These are phyloP conservation scores for Suhomyces tanzawaensis DNA, from an alignment of 805 yeast genomes.

Conservation along the genomic window DNA sequence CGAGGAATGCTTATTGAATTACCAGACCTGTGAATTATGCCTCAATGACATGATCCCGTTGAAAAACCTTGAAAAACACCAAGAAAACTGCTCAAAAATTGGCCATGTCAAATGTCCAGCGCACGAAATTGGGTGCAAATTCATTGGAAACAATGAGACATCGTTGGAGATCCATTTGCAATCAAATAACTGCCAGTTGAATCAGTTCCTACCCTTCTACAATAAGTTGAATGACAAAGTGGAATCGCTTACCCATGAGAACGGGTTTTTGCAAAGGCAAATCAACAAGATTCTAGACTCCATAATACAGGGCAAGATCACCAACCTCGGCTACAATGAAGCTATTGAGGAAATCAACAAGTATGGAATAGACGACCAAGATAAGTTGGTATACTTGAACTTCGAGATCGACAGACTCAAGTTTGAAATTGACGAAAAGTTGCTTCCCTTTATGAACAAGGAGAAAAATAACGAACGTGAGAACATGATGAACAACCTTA, in stretches of 20 bases:
- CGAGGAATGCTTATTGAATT: constrained; percentile 39
- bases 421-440: constrained; percentile 39
- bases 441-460: constrained; percentile 32
- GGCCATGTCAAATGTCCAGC: constrained; percentile 48
- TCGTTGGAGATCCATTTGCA: constrained; percentile 35
- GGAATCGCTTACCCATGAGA: constrained; percentile 31
- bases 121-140: constrained; percentile 46
- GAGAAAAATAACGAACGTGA: constrained; percentile 22
- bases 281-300: constrained; percentile 46
- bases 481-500: constrained; percentile 26
- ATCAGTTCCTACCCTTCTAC: constrained; percentile 27
- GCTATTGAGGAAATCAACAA: constrained; percentile 45
- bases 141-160: constrained; percentile 40
- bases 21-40: constrained; percentile 42
- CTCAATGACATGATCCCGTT: constrained; percentile 40
- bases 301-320: constrained; percentile 47
- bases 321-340: constrained; percentile 48
- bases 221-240: constrained; percentile 24
- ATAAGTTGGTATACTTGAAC: constrained; percentile 29
- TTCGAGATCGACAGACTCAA: constrained; percentile 45
- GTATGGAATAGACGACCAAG: constrained; percentile 22
- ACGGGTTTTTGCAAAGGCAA: constrained; percentile 40
- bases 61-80: constrained; percentile 39
- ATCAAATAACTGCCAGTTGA: constrained; percentile 30
- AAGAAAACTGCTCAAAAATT: constrained; percentile 39